These are phyloP conservation scores for Geoglossum glabrum DNA, from an alignment of 495 filamentous ascomycete species.

Conservation along the genomic window DNA sequence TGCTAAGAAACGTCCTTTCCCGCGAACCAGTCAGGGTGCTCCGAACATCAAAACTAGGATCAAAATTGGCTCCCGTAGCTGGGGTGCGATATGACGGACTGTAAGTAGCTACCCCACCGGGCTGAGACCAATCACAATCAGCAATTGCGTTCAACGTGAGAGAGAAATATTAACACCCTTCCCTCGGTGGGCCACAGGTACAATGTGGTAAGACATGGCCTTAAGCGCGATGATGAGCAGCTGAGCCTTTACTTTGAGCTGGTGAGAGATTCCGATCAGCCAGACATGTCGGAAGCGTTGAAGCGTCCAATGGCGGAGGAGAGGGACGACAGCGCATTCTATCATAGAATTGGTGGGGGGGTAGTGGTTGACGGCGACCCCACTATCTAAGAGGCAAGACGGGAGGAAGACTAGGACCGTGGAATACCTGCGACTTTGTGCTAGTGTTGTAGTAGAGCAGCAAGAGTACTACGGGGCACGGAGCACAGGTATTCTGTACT, in stretches of 20 bases:
- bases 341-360: neutral
- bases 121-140: neutral
- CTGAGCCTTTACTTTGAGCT: neutral
- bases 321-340: neutral
- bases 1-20: neutral
- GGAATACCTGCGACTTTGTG: neutral
- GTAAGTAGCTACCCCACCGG: neutral
- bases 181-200: neutral
- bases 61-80: neutral
- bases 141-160: neutral
- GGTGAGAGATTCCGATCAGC: neutral
- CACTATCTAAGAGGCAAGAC: neutral
- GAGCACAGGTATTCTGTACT: too few relatives aligned
- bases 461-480: too few relatives aligned
- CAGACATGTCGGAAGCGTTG: neutral
- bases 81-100: constrained; percentile 3
- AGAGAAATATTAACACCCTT: neutral
- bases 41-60: neutral
- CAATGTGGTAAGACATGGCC: neutral
- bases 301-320: constrained; percentile 1
- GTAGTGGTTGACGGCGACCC: neutral
- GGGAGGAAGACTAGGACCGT: neutral
- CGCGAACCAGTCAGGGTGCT: neutral
- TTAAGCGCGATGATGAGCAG: neutral
- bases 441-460: too few relatives aligned